Evolutionary conservation across 495 filamentous ascomycete genomes (phyloP).

Genomic region (Trichocladium antarcticum): DNA sequence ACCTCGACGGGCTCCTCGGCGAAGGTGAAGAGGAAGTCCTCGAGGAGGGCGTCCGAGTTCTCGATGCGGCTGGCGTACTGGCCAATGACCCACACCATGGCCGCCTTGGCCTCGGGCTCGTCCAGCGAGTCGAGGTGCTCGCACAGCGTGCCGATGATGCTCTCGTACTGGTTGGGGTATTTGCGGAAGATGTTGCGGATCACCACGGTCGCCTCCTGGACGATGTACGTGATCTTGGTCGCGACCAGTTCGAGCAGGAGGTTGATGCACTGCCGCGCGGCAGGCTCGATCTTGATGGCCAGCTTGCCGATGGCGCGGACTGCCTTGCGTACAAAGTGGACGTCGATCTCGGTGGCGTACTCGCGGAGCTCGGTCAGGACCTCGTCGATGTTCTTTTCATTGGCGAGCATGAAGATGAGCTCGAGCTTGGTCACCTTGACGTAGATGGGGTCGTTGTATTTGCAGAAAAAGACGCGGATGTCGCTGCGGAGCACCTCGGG

Average conservation of each 20-base stretch:
- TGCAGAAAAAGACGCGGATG: slow-evolving; percentile 98
- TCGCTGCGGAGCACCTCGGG: slow-evolving; percentile 94
- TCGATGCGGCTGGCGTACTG: slow-evolving; percentile 96
- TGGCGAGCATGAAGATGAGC: slow-evolving; percentile 97
- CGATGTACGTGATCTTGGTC: slow-evolving; percentile 99
- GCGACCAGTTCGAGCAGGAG: slow-evolving; percentile 85
- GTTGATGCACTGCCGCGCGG: slow-evolving; percentile 81
- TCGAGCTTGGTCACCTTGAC: slow-evolving; percentile 99
- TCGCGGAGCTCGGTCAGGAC: slow-evolving; percentile 91
- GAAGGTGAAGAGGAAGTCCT: slow-evolving; percentile 91
- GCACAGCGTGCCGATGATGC: slow-evolving; percentile 89
- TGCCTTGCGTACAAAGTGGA: slow-evolving; percentile 96
- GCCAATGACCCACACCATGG: slow-evolving; percentile 99
- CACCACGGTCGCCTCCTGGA: slow-evolving; percentile 98
- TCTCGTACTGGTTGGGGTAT: slow-evolving; percentile 97
- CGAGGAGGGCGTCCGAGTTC: slow-evolving; percentile 83
- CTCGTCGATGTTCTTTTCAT: slow-evolving; percentile 89
- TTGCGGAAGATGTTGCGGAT: slow-evolving; percentile 99
- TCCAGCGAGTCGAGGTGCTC: slow-evolving; percentile 94
- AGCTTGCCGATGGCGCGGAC: slow-evolving; percentile 96
- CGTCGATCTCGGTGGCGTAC: slow-evolving; percentile 97
- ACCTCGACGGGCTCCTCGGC: slow-evolving; percentile 90
- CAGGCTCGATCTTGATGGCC: slow-evolving; percentile 97
- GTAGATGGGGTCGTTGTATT: slow-evolving; percentile 99
- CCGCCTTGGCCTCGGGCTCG: slow-evolving; percentile 97